phyloP scores from a whole-genome alignment of 1,284 basidiomycete species.

The Xanthoconium separans region DNA sequence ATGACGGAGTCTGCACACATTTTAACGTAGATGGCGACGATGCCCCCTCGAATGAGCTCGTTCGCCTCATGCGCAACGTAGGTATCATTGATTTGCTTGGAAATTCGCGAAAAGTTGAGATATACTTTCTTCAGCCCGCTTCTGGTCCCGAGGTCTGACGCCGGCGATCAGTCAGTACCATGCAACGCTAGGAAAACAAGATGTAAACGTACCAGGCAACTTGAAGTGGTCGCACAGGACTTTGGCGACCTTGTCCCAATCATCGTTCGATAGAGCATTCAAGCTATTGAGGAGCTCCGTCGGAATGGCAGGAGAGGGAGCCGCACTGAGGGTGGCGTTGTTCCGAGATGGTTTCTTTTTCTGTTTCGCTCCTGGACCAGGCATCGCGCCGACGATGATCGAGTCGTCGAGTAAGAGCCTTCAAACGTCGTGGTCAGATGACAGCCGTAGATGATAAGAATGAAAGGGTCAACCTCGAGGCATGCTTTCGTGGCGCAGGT shows the following conservation, averaged over 20 bases:
- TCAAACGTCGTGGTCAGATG: not conserved
- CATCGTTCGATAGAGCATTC: slow-evolving; percentile 29
- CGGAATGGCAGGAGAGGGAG: not conserved
- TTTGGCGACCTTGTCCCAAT: slow-evolving; percentile 46
- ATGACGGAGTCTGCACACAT: slow-evolving; percentile 59
- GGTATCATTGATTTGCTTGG: slow-evolving; percentile 43
- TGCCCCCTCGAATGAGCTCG: slow-evolving; percentile 46
- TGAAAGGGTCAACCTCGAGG: not conserved
- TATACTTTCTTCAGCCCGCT: slow-evolving; percentile 61
- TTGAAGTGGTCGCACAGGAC: slow-evolving; percentile 48
- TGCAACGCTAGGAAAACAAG: not conserved
- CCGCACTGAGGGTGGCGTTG: not conserved
- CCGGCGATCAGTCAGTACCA: not conserved
- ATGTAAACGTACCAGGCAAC: slow-evolving; percentile 44
- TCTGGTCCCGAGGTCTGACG: slow-evolving; percentile 49
- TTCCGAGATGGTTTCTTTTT: slow-evolving; percentile 14
- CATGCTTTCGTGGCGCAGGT: too few relatives aligned
- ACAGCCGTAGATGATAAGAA: not conserved
- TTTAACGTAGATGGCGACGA: slow-evolving; percentile 58
- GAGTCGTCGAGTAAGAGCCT: not conserved
- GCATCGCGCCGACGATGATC: slow-evolving; percentile 20
- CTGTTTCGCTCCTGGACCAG: slow-evolving; percentile 31
- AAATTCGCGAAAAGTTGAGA: slow-evolving; percentile 49
- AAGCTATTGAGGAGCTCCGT: slow-evolving; percentile 2
- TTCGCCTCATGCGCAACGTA: slow-evolving; percentile 38